These are phyloP conservation scores for Fraxinus angustifolia DNA, from an alignment of 305 asterid genomes.

Conservation along the genomic window DNA sequence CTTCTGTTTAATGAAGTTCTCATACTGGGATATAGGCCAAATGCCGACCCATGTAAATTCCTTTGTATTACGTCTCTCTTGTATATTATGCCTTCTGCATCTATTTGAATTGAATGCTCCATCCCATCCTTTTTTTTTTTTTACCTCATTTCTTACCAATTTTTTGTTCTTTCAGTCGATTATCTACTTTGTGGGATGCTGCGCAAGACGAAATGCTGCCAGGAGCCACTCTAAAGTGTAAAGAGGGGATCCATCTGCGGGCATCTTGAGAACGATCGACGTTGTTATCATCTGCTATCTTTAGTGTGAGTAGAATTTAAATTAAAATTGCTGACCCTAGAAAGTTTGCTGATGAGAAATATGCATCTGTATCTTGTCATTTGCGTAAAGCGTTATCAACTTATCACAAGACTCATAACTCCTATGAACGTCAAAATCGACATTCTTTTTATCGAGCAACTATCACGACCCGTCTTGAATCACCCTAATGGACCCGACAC, in stretches of 20 bases:
- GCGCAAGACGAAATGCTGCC: slow-evolving; percentile 80
- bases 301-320: neutral
- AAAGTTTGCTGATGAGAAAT: neutral
- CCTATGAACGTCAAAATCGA: neutral
- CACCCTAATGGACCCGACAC: no score
- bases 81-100: neutral
- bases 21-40: neutral
- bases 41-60: neutral
- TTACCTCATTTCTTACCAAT: neutral
- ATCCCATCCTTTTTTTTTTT: neutral
- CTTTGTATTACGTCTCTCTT: neutral
- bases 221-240: slow-evolving; percentile 47
- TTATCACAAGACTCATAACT: neutral
- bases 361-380: neutral
- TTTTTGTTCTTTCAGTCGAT: slow-evolving; percentile 43
- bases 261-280: neutral
- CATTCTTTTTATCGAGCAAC: neutral
- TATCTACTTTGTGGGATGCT: slow-evolving; percentile 84
- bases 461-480: no score
- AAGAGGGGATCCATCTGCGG: neutral
- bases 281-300: neutral
- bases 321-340: neutral
- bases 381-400: neutral
- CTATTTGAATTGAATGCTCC: neutral
- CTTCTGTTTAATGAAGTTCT: neutral